Evolutionary conservation across 495 filamentous ascomycete species (phyloP).

Genomic region (Penicillium roqueforti): DNA sequence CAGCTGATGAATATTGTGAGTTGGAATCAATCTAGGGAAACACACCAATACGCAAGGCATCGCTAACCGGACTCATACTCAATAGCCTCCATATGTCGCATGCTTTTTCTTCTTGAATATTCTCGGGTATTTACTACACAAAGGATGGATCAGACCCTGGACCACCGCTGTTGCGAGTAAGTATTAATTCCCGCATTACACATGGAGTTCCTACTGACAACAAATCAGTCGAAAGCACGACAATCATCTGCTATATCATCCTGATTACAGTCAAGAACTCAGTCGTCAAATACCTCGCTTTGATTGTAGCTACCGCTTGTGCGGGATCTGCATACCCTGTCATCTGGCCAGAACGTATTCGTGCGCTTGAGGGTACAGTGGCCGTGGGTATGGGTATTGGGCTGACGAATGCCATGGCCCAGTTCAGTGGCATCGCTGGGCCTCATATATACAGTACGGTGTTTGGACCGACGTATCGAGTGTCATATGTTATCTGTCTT

Average conservation of each 20-base stretch:
- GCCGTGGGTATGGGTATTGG: conserved; percentile 41
- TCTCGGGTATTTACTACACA: conserved; percentile 34
- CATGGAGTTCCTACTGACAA: background rate
- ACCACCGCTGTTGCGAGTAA: conserved; percentile 38
- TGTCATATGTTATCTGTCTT: conserved; percentile 38
- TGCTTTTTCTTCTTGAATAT: conserved; percentile 38
- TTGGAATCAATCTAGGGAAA: background rate
- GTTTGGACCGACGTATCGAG: conserved; percentile 39
- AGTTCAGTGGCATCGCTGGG: conserved; percentile 43
- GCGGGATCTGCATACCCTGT: conserved; percentile 41
- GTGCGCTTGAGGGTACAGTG: conserved; percentile 37
- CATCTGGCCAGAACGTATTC: conserved; percentile 46
- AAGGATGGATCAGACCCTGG: conserved; percentile 35
- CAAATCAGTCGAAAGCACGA: conserved; percentile 34
- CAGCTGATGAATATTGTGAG: conserved; percentile 45
- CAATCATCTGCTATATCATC: conserved; percentile 44
- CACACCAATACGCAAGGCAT: background rate
- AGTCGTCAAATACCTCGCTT: conserved; percentile 36
- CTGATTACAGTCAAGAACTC: conserved; percentile 37
- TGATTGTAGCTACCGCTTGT: conserved; percentile 38
- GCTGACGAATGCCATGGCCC: conserved; percentile 43
- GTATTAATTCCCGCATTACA: background rate
- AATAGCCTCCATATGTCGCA: conserved; percentile 37
- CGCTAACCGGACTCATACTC: background rate
- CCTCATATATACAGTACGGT: conserved; percentile 39